phyloP scores from a whole-genome alignment of 257 asterid species.

The Solanum infundibuliforme region DNA sequence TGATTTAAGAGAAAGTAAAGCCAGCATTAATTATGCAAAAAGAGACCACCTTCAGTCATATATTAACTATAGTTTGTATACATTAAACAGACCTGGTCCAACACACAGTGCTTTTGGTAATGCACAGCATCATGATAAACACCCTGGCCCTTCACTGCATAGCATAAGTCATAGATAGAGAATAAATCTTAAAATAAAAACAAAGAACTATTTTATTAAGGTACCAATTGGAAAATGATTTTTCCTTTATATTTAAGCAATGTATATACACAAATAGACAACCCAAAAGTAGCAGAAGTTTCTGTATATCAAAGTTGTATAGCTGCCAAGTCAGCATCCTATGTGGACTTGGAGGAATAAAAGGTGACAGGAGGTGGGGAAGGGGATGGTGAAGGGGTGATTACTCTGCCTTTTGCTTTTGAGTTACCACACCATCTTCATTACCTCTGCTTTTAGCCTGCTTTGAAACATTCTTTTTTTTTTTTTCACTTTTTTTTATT shows the following conservation, averaged over 20 bases:
- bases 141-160: slow-evolving; percentile 24
- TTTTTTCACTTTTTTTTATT: slow-evolving; percentile 13
- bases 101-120: slow-evolving; percentile 34
- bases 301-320: slow-evolving; percentile 7
- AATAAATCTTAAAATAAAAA: slow-evolving; percentile 13
- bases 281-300: slow-evolving; percentile 3
- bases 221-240: slow-evolving; percentile 5
- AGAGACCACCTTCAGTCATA: slow-evolving; percentile 5
- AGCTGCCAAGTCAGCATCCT: slow-evolving; percentile 62
- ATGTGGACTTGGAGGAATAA: slow-evolving; percentile 35
- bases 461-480: slow-evolving; percentile 44
- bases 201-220: slow-evolving; percentile 6
- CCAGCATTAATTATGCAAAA: slow-evolving; percentile 23
- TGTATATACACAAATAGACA: slow-evolving; percentile 6
- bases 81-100: slow-evolving; percentile 7
- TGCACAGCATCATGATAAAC: slow-evolving; percentile 54
- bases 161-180: slow-evolving; percentile 29
- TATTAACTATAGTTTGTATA: slow-evolving; percentile 1
- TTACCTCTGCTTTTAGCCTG: slow-evolving; percentile 48
- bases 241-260: slow-evolving; percentile 5
- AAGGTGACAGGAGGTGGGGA: slow-evolving; percentile 43
- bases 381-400: slow-evolving; percentile 30
- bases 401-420: slow-evolving; percentile 54
- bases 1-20: slow-evolving; percentile 49
- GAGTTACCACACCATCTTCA: slow-evolving; percentile 56